Conservation (phyloP, 2,329 filamentous ascomycete genomes). For the Neofusicoccum umdonicola region DNA sequence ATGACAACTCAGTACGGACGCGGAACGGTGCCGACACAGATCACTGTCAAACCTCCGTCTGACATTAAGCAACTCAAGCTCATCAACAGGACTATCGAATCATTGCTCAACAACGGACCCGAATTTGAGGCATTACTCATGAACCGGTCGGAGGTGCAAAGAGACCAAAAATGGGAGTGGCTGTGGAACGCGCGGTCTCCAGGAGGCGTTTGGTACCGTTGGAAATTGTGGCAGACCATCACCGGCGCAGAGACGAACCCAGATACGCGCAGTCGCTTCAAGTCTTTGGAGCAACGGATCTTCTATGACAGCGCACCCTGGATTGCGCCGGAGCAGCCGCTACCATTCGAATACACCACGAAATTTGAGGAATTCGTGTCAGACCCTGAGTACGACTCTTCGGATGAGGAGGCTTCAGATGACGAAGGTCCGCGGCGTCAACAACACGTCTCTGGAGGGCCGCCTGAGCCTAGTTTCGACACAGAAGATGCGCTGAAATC, state of each 20-base stretch:
- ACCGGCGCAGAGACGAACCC: constrained; percentile 52
- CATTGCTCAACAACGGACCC: constrained; percentile 72
- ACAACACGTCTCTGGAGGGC: constrained; percentile 45
- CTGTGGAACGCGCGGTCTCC: constrained; percentile 80
- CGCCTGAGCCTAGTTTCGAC: constrained; percentile 25
- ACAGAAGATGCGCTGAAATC: constrained; percentile 49
- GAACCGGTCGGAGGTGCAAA: constrained; percentile 78
- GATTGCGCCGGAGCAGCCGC: constrained; percentile 68
- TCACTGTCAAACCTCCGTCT: constrained; percentile 65
- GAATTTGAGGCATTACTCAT: constrained; percentile 92
- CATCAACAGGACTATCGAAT: constrained; percentile 85
- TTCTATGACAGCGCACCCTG: constrained; percentile 78
- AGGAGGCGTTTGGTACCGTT: constrained; percentile 87
- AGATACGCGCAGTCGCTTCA: constrained; percentile 32
- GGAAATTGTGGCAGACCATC: constrained; percentile 84
- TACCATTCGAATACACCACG: constrained; percentile 81
- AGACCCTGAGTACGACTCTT: constrained; percentile 82
- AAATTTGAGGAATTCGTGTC: constrained; percentile 75
- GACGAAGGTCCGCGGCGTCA: constrained; percentile 47
- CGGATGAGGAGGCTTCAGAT: constrained; percentile 75
- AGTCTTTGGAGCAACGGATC: constrained; percentile 23
- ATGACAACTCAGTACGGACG: constrained; percentile 29
- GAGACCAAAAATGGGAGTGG: constrained; percentile 90
- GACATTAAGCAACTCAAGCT: constrained; percentile 77
- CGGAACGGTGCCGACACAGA: constrained; percentile 54